Evolutionary conservation across 1,284 basidiomycete species (phyloP).

Genomic region (Blastosporella zonata): DNA sequence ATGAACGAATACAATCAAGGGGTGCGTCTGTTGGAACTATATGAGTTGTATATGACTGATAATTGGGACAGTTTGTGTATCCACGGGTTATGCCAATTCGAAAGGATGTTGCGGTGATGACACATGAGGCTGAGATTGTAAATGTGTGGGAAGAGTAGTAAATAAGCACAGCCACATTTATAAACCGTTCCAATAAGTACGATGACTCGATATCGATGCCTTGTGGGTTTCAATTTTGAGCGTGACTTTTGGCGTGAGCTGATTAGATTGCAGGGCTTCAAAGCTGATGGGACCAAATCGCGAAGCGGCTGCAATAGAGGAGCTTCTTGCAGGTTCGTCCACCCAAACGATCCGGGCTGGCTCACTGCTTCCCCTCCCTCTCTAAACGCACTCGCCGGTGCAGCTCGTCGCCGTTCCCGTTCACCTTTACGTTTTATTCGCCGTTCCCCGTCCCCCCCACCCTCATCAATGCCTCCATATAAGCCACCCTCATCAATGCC

Average conservation of each 20-base stretch:
- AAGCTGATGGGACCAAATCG: conserved; percentile 17
- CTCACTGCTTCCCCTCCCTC: not conserved
- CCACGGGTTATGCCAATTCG: conserved; percentile 74
- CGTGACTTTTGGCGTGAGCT: not conserved
- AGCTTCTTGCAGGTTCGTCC: conserved; percentile 22
- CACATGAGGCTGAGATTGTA: conserved; percentile 76
- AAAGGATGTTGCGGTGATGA: conserved; percentile 80
- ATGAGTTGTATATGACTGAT: conserved; percentile 8
- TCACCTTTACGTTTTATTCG: not conserved
- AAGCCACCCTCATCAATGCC: not conserved
- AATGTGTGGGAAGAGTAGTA: conserved; percentile 46
- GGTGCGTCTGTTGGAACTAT: conserved; percentile 33
- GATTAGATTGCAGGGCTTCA: conserved; percentile 19
- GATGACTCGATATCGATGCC: conserved; percentile 4
- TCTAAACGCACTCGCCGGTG: not conserved
- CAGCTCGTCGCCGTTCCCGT: not conserved
- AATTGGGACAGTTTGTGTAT: conserved; percentile 65
- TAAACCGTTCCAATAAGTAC: not conserved
- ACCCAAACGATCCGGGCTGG: conserved; percentile 28
- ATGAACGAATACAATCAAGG: conserved; percentile 84
- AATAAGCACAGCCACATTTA: conserved; percentile 20
- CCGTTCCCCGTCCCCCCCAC: conserved; percentile 1
- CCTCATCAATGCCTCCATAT: not conserved
- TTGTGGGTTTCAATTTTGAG: conserved; percentile 10
- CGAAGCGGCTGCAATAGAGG: conserved; percentile 14